A percentile compares a stretch with the other conserved stretches of the same genome.
Conservation (phyloP, 2,329 filamentous ascomycete species). For the Verruconis gallopava region DNA sequence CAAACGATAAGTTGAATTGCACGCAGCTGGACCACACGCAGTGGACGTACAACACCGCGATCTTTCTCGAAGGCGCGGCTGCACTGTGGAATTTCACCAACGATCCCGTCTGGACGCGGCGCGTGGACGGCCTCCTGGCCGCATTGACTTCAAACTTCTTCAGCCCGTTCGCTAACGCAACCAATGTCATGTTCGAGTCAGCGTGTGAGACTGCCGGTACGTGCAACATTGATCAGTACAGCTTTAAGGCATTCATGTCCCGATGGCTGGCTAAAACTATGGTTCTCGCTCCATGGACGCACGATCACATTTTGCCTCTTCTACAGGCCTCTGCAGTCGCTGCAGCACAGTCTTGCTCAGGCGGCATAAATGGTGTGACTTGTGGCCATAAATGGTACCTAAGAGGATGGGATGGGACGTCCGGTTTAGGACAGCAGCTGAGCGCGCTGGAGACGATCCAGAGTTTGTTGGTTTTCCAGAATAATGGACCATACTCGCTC, state of each 20-base stretch:
- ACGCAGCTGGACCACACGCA: constrained; percentile 36
- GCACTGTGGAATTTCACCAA: constrained; percentile 7
- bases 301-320: constrained; percentile 24
- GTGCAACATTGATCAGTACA: constrained; percentile 60
- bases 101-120: constrained; percentile 39
- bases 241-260: constrained; percentile 63
- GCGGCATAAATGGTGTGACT: constrained; percentile 24
- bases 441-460: constrained; percentile 33
- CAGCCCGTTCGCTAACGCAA: constrained; percentile 34
- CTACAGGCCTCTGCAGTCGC: constrained; percentile 29
- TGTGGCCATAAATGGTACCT: constrained; percentile 35
- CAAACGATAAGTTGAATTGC: constrained; percentile 35
- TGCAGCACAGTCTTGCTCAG: constrained; percentile 31
- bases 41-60: constrained; percentile 54
- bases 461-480: constrained; percentile 21
- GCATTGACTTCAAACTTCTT: constrained; percentile 40
- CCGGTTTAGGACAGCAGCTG: constrained; percentile 32
- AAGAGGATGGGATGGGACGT: constrained; percentile 26
- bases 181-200: constrained; percentile 49
- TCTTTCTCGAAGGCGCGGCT: constrained; percentile 45
- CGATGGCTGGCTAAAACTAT: constrained; percentile 45
- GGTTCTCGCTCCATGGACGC: constrained; percentile 30
- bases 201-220: constrained; percentile 48
- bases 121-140: constrained; percentile 46
- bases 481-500: background rate